Evolutionary conservation across 805 yeast genomes (phyloP), one percentile per base, ranked within the genome.

Genomic region (Ogataea ramenticola): DNA sequence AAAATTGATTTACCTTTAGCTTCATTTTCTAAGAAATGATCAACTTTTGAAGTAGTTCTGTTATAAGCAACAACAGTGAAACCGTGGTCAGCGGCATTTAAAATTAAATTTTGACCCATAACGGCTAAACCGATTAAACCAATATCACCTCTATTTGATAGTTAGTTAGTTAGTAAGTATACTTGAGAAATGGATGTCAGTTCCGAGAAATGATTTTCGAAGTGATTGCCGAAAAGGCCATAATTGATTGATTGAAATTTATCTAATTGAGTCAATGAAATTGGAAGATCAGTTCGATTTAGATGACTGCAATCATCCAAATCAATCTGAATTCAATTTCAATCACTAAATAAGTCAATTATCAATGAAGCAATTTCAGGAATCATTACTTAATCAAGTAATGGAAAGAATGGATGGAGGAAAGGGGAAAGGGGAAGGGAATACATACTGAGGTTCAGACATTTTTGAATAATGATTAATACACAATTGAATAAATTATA

Each of bases 91-190:
- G 99, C 99, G 63, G 95, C 95, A 72, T 91, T 91, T 56, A 91
- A 79, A 67, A 91, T 88, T 79, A 91, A 76, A 80, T 91, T 91
- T 78, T 86, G 96, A 72, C 99, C 99, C 99, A 91, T 91, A 57
- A 91, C 99, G 84, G 99, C 99, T 79, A 91, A 80, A 68, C 99
- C 99, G 65, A 93, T 90, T 68, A 91, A 86, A 71, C 97, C 99
- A 70, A 91, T 82, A 82, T 91, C 99, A 77, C 91, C 93, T 66
- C 86, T 80, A 57, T n/a, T n/a, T n/a, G n/a, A n/a, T n/a, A n/a
- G n/a, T n/a, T 14, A 37, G 22, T 6, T 15, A 15, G 39, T 24
- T 36, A 24, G 29, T 36, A 42, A 31, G 32, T 20, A n/a, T n/a
- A n/a, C n/a, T n/a, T n/a, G n/a, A n/a, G n/a, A n/a, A n/a, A n/a